Evolutionary conservation across 306 rosid species (phyloP), one percentile per base, ranked within the genome.

Genomic region (Vigna nakashimae): DNA sequence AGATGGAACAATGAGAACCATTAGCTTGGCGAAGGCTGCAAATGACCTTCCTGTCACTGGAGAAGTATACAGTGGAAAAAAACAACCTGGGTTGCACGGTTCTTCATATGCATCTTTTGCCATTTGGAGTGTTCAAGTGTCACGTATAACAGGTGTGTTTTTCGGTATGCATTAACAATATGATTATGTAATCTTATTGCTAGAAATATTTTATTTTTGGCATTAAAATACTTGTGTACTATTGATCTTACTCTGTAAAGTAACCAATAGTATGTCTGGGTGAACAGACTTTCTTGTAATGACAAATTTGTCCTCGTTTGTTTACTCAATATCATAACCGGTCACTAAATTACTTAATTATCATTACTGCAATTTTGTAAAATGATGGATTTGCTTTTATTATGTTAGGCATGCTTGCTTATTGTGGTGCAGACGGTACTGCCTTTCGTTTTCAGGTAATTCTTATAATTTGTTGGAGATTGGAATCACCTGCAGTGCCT

Each of bases 331-430:
- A 56, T 76, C 49, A 82, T 65, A 65, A 18, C 30, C n/a, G 7
- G 14, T 51, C 46, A 50, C 52, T 73, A 43, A 32, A 38, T 62
- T 65, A 48, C 43, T 45, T 14, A 38, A 59, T 32, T 40, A 17
- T 38, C 64, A 17, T 48, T 63, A 56, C 59, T 58, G 42, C 8
- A 36, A 59, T 40, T 36, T 28, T 28, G 73, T 45, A 53, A 60
- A 36, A 9, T 49, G 55, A 68, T 48, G 24, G 56, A 36, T 22
- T 79, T 62, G n/a, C 16, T 32, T 49, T 22, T 76, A 22, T 51
- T 58, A 80, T 89, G n/a, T 63, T 66, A 94, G 98, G 98, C 80
- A 88, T 92, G 92, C 96, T 69, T 81, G 98, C 98, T 70, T 95
- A 87, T 73, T 92, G 98, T 42, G 45, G 95, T 82, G 92, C 89